Evolutionary conservation across 1,284 basidiomycete species (phyloP), one percentile per base, ranked within the genome.

Genomic region (Ustilago curta): DNA sequence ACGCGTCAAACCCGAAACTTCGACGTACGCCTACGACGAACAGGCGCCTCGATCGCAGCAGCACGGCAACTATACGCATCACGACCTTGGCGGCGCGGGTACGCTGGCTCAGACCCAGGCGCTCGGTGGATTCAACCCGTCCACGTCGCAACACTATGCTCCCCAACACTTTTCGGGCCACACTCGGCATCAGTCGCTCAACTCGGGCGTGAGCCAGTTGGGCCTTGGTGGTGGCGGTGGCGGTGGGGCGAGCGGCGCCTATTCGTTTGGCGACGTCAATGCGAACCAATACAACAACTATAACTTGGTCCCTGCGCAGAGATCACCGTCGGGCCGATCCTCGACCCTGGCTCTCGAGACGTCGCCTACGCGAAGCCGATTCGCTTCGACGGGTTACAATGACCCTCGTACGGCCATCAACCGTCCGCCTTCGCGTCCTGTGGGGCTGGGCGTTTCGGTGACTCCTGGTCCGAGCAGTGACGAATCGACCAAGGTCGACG

Each of bases 11-110:
- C 21, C 50, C n/a, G 73, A 76, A 11, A 42, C 43, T 3, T 59
- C 67, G 11, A 37, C 54, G 14, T 76, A 71, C 55, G 39, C 18
- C 43, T 71, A 76, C 61, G 68, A 76, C 43, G 68, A 71, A 25
- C 73, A 76, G 55, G 68, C 73, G 2, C 73, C 73, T 37, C 73
- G 73, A 12, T 76, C 68, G 18, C 72, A 75, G 32, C 71, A 74
- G 51, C 66, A 64, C 40, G 63, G 61, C 59, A 74, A 70, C 54
- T 75, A 75, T 21, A 67, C 60, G n/a, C 71, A 74, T 23, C 66
- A 75, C 44, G 72, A 75, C n/a, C 63, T 67, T 21, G 55, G 63
- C 40, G 42, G 62, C 9, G 43, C 59, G 9, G 60, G 63, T 8
- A 59, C 62, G 8, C 35, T 70, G 23, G 63, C 72, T 7, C 72